Conservation (phyloP, 805 yeast species). For the Saccharomycopsis sp. region DNA sequence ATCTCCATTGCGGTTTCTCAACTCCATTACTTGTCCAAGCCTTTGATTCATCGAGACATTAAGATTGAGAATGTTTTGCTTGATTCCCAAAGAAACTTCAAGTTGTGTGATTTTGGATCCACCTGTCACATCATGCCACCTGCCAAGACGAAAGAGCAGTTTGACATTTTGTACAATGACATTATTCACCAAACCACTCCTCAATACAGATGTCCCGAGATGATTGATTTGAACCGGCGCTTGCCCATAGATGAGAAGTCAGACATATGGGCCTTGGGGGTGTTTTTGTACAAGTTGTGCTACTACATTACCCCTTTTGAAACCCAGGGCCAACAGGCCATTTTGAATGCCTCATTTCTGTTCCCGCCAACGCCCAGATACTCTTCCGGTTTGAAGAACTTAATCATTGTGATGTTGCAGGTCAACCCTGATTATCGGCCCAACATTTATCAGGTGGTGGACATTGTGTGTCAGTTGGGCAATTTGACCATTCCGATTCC, state of each 20-base stretch:
- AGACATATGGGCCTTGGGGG: constrained; percentile 81
- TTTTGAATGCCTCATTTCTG: constrained; percentile 45
- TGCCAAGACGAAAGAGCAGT: constrained; percentile 54
- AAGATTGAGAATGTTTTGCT: constrained; percentile 75
- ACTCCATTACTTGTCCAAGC: constrained; percentile 66
- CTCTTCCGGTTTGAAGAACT: constrained; percentile 51
- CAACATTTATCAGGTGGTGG: constrained; percentile 59
- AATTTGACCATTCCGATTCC: constrained; percentile 37
- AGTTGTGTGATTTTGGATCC: constrained; percentile 78
- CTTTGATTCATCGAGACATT: constrained; percentile 80
- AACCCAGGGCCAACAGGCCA: constrained; percentile 47
- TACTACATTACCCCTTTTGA: constrained; percentile 83
- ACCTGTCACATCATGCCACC: constrained; percentile 57
- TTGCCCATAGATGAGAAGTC: constrained; percentile 73
- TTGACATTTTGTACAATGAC: constrained; percentile 53
- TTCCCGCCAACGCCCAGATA: constrained; percentile 50
- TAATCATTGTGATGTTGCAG: constrained; percentile 51
- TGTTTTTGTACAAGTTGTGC: constrained; percentile 66
- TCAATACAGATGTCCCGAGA: constrained; percentile 78
- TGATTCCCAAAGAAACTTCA: constrained; percentile 47
- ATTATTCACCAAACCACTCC: constrained; percentile 76
- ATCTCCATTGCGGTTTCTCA: constrained; percentile 68
- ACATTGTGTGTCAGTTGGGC: constrained; percentile 57
- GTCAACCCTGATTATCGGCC: constrained; percentile 69
- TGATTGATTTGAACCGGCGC: constrained; percentile 63